A percentile compares a stretch with the other conserved stretches of the same genome.
Conservation (phyloP, 1,284 basidiomycete genomes). For the Malassezia furfur region DNA sequence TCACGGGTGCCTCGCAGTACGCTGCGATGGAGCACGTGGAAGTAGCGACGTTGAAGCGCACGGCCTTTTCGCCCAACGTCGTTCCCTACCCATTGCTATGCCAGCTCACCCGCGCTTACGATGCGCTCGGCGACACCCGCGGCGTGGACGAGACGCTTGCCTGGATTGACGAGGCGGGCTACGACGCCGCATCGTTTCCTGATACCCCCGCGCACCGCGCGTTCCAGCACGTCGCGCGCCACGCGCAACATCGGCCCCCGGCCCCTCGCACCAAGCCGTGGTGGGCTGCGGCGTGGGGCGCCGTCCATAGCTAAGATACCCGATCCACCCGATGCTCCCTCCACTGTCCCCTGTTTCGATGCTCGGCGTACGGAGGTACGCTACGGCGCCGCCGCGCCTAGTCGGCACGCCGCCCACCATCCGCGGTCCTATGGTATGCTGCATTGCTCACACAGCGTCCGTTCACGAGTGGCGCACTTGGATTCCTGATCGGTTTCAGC, state of each 20-base stretch:
- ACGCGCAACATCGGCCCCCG: not conserved
- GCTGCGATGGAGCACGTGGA: not conserved
- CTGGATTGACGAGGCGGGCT: constrained; percentile 1
- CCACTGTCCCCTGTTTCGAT: not conserved
- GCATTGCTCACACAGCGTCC: constrained; percentile 12
- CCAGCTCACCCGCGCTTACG: constrained; percentile 8
- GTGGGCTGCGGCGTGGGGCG: not conserved
- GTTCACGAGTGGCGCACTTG: constrained; percentile 9
- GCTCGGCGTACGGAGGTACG: not conserved
- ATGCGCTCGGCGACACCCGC: not conserved
- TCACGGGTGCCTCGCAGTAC: not conserved
- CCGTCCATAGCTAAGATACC: constrained; percentile 4
- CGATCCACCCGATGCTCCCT: not conserved
- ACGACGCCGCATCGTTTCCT: not conserved
- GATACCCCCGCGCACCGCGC: not conserved
- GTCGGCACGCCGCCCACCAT: constrained; percentile 3
- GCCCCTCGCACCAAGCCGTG: constrained; percentile 4
- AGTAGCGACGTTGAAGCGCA: not conserved
- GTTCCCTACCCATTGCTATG: not conserved
- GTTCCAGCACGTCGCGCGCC: not conserved
- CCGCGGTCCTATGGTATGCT: constrained; percentile 9
- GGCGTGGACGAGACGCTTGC: constrained; percentile 6
- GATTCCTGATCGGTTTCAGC: constrained; percentile 10
- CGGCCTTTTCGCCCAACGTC: not conserved
- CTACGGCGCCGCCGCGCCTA: constrained; percentile 5